phyloP scores from a whole-genome alignment of 495 filamentous ascomycete species.

The Apodospora peruviana region DNA sequence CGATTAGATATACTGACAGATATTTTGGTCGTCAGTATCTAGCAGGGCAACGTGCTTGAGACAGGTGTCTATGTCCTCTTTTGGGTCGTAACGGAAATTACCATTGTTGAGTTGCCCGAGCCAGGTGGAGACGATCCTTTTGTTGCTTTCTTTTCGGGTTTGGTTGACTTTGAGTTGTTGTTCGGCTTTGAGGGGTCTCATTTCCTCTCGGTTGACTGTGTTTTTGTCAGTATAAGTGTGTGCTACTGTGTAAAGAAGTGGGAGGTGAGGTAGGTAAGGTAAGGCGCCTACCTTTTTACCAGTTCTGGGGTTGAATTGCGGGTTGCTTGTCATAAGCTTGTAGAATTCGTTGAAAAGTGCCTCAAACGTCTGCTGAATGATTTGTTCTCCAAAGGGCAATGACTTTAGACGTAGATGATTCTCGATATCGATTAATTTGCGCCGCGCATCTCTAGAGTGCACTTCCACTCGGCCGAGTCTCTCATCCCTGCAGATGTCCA shows the following conservation, averaged over 20 bases:
- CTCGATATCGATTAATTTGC: not conserved
- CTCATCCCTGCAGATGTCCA: constrained; percentile 3
- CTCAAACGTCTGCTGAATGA: not conserved
- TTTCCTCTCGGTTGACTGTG: constrained; percentile 3
- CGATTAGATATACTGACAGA: constrained; percentile 1
- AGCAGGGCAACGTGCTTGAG: constrained; percentile 5
- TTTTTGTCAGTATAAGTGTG: not conserved
- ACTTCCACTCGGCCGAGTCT: constrained; percentile 3
- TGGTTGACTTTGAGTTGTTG: too few relatives aligned
- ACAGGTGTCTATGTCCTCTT: constrained; percentile 3
- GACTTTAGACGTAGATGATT: not conserved
- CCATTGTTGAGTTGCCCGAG: not conserved
- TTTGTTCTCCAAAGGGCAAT: not conserved
- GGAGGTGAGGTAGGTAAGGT: not conserved
- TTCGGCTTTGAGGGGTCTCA: not conserved
- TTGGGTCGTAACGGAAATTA: not conserved
- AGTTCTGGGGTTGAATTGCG: constrained; percentile 4
- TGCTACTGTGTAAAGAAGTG: not conserved
- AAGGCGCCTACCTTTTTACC: not conserved
- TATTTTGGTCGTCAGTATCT: constrained; percentile 1
- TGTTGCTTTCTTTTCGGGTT: not conserved
- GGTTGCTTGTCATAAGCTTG: constrained; percentile 6
- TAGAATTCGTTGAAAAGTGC: constrained; percentile 3
- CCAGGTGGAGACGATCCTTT: not conserved
- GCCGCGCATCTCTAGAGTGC: not conserved